Conservation (phyloP, 2,329 filamentous ascomycete species). For the Mycocentrospora acerina region DNA sequence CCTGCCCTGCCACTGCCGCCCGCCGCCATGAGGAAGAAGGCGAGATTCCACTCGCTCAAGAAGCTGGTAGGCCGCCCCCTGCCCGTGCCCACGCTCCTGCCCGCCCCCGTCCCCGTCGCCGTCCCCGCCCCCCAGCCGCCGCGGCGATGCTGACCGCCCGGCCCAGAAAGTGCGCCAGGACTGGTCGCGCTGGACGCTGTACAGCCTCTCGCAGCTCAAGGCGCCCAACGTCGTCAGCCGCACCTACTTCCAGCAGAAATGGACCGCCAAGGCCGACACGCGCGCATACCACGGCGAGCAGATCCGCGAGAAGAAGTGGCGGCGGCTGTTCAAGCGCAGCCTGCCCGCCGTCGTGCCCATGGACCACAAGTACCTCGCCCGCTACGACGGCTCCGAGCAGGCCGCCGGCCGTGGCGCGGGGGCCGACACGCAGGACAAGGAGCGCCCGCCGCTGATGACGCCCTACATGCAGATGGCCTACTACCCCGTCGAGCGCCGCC, state of each 20-base stretch:
- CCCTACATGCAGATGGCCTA: constrained; percentile 98
- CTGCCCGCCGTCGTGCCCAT: constrained; percentile 84
- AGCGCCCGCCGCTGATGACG: constrained; percentile 53
- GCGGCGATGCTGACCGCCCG: too few relatives aligned
- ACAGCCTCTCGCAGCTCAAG: constrained; percentile 69
- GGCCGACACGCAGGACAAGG: constrained; percentile 22
- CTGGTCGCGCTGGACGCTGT: constrained; percentile 98
- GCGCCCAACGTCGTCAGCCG: constrained; percentile 39
- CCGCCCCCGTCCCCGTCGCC: not conserved
- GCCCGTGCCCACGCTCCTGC: not conserved
- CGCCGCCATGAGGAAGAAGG: constrained; percentile 48
- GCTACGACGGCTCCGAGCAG: constrained; percentile 77
- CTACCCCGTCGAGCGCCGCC: constrained; percentile 82
- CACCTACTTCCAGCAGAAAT: constrained; percentile 99
- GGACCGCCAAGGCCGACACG: constrained; percentile 79
- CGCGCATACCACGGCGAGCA: constrained; percentile 94
- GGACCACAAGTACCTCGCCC: constrained; percentile 76
- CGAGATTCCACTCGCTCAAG: constrained; percentile 67
- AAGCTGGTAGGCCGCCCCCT: constrained; percentile 58
- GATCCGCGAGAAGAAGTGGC: constrained; percentile 89
- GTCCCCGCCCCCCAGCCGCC: not conserved
- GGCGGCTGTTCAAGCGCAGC: constrained; percentile 83
- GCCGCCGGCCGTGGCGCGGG: constrained; percentile 84
- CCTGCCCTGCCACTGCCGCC: constrained; percentile 9
- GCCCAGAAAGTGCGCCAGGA: constrained; percentile 85